Conservation (phyloP, 495 filamentous ascomycete genomes). For the Penicillium tannophilum region DNA sequence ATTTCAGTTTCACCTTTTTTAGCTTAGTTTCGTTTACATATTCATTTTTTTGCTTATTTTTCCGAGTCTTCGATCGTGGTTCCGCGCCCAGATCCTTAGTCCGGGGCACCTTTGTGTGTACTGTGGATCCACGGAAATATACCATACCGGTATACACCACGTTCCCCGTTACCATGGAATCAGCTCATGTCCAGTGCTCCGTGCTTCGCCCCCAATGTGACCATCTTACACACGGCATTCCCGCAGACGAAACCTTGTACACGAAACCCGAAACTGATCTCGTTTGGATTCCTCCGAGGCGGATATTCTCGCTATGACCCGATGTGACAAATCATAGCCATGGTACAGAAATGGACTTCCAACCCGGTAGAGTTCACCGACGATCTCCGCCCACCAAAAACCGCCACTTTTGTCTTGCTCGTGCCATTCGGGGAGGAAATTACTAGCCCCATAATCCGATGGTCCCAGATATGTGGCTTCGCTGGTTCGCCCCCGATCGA, state of each 20-base stretch:
- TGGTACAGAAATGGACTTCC: background rate
- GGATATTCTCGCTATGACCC: background rate
- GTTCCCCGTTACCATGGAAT: background rate
- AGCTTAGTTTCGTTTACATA: background rate
- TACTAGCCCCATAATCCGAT: background rate
- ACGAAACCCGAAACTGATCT: too few relatives aligned
- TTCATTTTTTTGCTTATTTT: conserved; percentile 4
- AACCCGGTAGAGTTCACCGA: conserved; percentile 6
- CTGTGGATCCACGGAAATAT: background rate
- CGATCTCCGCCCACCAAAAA: conserved; percentile 4
- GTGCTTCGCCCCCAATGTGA: background rate
- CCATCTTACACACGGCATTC: too few relatives aligned
- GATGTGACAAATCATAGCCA: background rate
- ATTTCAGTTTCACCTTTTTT: conserved; percentile 6
- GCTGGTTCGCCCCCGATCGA: background rate
- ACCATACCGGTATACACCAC: background rate
- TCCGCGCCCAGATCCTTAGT: background rate
- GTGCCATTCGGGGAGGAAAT: background rate
- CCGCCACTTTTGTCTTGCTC: background rate
- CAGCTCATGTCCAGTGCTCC: too few relatives aligned
- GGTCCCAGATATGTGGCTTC: conserved; percentile 1
- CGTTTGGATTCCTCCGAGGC: too few relatives aligned
- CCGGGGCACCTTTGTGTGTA: background rate
- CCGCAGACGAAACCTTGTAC: background rate
- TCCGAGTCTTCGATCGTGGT: conserved; percentile 14